Conservation (phyloP, 306 rosid species). For the Prunus davidiana region DNA sequence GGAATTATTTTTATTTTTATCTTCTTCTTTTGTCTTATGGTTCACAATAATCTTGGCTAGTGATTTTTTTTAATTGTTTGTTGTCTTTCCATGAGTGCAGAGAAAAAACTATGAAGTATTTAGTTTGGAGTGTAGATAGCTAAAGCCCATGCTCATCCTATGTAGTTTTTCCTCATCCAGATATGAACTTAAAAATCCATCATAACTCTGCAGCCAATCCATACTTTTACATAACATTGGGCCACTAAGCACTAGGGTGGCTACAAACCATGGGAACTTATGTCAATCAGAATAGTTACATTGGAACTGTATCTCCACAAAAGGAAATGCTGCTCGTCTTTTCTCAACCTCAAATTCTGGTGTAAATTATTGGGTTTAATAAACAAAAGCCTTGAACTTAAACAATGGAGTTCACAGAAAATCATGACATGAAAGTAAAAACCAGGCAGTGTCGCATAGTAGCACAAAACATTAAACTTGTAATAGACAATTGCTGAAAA, state of each 20-base stretch:
- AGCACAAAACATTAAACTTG: background rate
- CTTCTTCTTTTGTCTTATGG: background rate
- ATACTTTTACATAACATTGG: too few relatives aligned
- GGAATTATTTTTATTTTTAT: background rate
- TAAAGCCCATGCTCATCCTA: too few relatives aligned
- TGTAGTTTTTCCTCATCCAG: too few relatives aligned
- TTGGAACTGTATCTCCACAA: constrained; percentile 22
- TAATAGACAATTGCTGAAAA: background rate
- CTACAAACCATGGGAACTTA: background rate
- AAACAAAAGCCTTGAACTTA: background rate
- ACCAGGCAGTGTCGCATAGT: background rate
- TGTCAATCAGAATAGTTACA: background rate
- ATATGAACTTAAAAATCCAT: too few relatives aligned
- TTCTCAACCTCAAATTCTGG: constrained; percentile 20
- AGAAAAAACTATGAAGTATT: too few relatives aligned
- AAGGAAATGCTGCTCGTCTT: constrained; percentile 6
- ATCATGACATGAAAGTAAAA: constrained; percentile 9
- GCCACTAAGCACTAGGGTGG: background rate
- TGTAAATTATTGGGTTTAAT: background rate
- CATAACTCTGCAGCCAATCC: too few relatives aligned
- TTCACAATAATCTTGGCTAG: background rate
- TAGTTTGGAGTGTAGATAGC: too few relatives aligned
- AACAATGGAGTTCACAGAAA: constrained; percentile 22
- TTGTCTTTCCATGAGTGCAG: too few relatives aligned
- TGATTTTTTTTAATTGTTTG: too few relatives aligned